Percentiles rank a stretch among this genome's conserved stretches.
Conservation (phyloP, 768 basidiomycete genomes). For the Phanerochaete carnosa region DNA sequence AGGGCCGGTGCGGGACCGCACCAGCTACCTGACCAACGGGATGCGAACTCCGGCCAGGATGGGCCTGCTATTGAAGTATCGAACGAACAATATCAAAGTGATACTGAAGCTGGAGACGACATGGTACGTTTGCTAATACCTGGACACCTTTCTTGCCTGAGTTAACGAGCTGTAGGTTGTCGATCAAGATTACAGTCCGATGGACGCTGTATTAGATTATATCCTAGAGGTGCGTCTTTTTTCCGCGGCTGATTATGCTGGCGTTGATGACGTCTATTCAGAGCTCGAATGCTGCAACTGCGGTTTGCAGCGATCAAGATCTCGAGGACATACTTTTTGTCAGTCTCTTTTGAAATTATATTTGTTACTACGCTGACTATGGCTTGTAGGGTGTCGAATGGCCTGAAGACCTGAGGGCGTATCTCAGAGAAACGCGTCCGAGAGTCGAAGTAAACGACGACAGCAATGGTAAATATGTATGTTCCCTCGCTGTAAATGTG, state of each 20-base stretch:
- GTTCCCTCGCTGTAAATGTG: neutral
- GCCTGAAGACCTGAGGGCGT: neutral
- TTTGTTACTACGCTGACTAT: neutral
- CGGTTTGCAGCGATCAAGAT: neutral
- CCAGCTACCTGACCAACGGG: neutral
- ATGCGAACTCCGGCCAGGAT: neutral
- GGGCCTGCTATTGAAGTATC: neutral
- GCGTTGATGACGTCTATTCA: neutral
- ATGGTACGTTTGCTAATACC: neutral
- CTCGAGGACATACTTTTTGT: conserved; percentile 1
- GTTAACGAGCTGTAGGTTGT: neutral
- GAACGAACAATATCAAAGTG: neutral
- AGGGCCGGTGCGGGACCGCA: conserved; percentile 13
- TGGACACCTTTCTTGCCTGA: neutral
- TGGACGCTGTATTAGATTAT: conserved; percentile 19
- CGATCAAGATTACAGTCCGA: neutral
- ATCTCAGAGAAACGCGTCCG: neutral
- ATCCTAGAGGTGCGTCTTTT: conserved; percentile 12
- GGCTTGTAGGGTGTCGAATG: neutral
- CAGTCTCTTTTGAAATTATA: neutral
- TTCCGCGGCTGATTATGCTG: neutral
- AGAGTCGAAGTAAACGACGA: neutral
- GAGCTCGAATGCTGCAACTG: neutral
- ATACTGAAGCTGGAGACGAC: neutral
- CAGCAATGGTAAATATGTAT: neutral